Conservation (phyloP, 2,329 filamentous ascomycete genomes). For the Cadophora luteo-olivacea region DNA sequence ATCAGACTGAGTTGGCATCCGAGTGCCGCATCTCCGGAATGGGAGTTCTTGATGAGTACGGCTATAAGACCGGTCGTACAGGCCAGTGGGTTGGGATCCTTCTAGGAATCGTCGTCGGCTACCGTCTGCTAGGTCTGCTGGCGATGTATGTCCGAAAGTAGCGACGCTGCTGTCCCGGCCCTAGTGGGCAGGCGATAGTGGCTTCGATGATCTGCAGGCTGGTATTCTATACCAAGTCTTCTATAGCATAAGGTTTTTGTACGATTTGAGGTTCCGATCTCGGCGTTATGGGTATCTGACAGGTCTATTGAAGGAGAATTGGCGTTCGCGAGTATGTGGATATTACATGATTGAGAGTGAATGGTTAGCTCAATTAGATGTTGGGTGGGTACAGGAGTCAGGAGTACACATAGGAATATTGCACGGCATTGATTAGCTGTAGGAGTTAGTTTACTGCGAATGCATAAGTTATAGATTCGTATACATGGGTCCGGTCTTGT, state of each 20-base stretch:
- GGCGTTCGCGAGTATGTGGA: neutral
- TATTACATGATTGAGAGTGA: neutral
- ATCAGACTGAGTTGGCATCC: slow-evolving; percentile 63
- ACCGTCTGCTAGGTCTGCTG: slow-evolving; percentile 72
- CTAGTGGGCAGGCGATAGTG: neutral
- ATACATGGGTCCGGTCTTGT: neutral
- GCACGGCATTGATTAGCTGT: slow-evolving; percentile 10
- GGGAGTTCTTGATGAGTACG: slow-evolving; percentile 73
- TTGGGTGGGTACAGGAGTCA: neutral
- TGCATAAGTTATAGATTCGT: neutral
- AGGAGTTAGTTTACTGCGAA: neutral
- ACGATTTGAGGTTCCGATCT: neutral
- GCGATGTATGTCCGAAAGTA: slow-evolving; percentile 54
- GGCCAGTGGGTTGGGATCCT: slow-evolving; percentile 80
- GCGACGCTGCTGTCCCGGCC: neutral
- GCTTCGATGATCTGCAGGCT: neutral
- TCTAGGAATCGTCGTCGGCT: slow-evolving; percentile 76
- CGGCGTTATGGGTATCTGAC: neutral
- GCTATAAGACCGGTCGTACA: slow-evolving; percentile 67
- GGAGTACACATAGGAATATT: slow-evolving; percentile 6
- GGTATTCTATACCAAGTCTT: neutral
- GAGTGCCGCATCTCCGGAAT: slow-evolving; percentile 75
- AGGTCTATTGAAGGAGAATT: neutral
- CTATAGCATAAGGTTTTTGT: neutral
- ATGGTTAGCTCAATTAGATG: neutral